Base-by-base conservation (phyloP, 495 filamentous ascomycete species). In the Penicillium alfredii region DNA sequence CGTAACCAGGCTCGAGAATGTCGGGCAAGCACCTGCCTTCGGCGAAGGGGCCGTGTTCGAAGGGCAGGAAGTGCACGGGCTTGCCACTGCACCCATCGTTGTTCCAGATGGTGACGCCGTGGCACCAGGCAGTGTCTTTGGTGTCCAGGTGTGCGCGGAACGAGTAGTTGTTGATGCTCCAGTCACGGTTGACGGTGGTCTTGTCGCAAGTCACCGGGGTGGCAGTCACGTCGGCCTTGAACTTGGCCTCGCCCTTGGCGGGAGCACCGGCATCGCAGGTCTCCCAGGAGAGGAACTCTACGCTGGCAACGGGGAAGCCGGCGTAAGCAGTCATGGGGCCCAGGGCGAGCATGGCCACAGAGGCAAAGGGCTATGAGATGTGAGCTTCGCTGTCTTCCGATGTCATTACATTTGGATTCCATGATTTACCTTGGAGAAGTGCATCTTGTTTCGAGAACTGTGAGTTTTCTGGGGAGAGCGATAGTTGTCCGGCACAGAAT, bases 271-370 rank as follows among this genome's bases (percentile, higher is more conserved):
- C 35, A 17, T 42, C 31, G 41, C 53, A 56, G 9, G 20, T 9
- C 30, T 53, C 49, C 49, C 50, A 56, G 12, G 53, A 54, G 14
- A 45, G 45, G 30, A 56, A 51, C 12, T 51, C 40, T 24, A 56
- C 4, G 33, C 38, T 54, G 16, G 41, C 53, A 4, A 51, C 43
- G 13, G 53, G 53, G 15, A 56, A 11, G 4, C 17, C 44, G 23
- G 53, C 53, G 6, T 45, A 40, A 23, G 37, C 50, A 6, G 22
- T 24, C 22, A 24, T 24, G n/a, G 22, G 22, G 22, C 37, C 38
- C 14, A 56, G 34, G 16, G 41, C 44, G 15, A 56, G 41, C 6
- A 42, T 30, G 31, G 46, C 50, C 39, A 35, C 46, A 6, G 53
- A 42, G 30, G 32, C 38, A 12, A 54, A 38, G 29, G 50, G 39